Base-by-base conservation (phyloP, 345 rosid genomes). In the Microthlaspi erraticum region DNA sequence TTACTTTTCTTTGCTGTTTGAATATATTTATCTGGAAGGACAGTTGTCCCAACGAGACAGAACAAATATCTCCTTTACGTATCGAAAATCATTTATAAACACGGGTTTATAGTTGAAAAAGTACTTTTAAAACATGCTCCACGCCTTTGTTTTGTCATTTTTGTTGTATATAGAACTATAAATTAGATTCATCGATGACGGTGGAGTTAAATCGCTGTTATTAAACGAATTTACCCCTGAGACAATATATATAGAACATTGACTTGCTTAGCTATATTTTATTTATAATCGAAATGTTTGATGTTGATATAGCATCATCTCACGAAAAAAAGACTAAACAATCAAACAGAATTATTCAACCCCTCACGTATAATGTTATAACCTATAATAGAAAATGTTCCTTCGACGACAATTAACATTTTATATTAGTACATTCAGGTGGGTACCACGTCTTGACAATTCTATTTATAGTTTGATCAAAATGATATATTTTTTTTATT, bases 11-110 rank as follows among this genome's bases (percentile, higher is more conserved):
- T 53, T 26, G 48, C 62, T 66, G 45, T 50, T 50, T 66, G 44
- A 67, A 37, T 68, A 37, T 68, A 66, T 26, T 26, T 20, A 43
- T 61, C 52, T 60, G 49, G 26, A 68, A 52, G 34, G 20, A 75
- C 69, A 60, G 49, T 68, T 75, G 78, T 56, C 49, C 69, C 69
- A 67, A 60, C 69, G 68, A 43, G 42, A 52, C 64, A 68, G 58
- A 75, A 75, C 60, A 68, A 51, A 60, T 43, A 52, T 67, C 63
- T 36, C 59, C 13, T 57, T 29, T 59, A 31, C 38, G 29, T 32
- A 65, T 74, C 78, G 66, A 41, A 41, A 58, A 16, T 51, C 32
- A 58, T 39, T 42, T 32, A 45, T 73, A 23, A 48, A 64, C 59
- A 73, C 61, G 38, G 52, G 51, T 48, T 64, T 37, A 29, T 41